Percentiles rank a stretch among this genome's conserved stretches.
Conservation (phyloP, 2,329 filamentous ascomycete genomes). For the Hymenoscyphus fructigenus region DNA sequence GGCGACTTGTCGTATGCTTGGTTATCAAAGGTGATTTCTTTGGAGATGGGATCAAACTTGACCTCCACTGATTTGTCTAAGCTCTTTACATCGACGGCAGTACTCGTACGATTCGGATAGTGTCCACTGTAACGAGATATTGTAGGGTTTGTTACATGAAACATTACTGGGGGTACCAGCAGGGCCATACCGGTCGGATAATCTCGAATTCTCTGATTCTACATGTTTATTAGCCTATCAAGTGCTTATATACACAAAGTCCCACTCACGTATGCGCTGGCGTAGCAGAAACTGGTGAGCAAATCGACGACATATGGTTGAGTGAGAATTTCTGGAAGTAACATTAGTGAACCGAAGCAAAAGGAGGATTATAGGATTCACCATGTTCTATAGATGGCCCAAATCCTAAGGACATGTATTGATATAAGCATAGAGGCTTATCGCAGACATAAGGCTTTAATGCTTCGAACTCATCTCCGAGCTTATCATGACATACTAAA, state of each 20-base stretch:
- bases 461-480: conserved; percentile 64
- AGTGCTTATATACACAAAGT: background rate
- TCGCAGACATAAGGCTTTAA: conserved; percentile 80
- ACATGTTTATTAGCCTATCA: conserved; percentile 10
- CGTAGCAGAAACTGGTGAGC: conserved; percentile 77
- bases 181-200: conserved; percentile 38
- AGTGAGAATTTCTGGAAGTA: conserved; percentile 57
- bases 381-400: conserved; percentile 80
- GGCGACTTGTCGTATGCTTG: conserved; percentile 14
- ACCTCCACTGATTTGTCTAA: conserved; percentile 15
- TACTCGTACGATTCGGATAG: background rate
- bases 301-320: conserved; percentile 84
- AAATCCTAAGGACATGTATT: conserved; percentile 84
- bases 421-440: conserved; percentile 73
- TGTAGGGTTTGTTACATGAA: background rate
- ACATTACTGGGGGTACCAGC: conserved; percentile 27
- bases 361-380: background rate
- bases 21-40: conserved; percentile 29
- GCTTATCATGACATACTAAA: conserved; percentile 74
- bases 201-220: conserved; percentile 31
- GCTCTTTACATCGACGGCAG: background rate
- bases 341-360: background rate
- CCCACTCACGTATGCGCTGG: conserved; percentile 32
- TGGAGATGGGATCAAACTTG: conserved; percentile 22
- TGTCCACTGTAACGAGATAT: background rate